These are phyloP conservation scores for Alopecurus myosuroides DNA, from an alignment of 176 grass and related monocot genomes.

Conservation along the genomic window DNA sequence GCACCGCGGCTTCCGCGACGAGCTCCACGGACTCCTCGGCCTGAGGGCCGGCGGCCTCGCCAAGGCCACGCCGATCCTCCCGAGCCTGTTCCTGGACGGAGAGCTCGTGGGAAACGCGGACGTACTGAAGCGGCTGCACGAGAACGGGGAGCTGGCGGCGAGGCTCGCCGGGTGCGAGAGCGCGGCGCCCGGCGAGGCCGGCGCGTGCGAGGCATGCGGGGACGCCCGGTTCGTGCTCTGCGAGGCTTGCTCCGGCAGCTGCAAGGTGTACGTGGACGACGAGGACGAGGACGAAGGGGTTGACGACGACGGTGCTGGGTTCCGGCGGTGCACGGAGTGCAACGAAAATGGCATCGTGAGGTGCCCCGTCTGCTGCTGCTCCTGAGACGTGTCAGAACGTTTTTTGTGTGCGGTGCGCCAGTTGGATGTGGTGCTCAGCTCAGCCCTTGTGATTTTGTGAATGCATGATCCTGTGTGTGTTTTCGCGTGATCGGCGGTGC, in stretches of 20 bases:
- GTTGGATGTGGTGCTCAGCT: not conserved
- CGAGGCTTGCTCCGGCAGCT: conserved; percentile 80
- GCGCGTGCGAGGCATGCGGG: conserved; percentile 63
- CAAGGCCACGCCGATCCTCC: conserved; percentile 24
- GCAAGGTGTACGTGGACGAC: conserved; percentile 63
- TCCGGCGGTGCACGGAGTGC: conserved; percentile 72
- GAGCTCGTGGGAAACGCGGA: conserved; percentile 64
- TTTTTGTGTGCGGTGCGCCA: not conserved
- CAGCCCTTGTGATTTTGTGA: conserved; percentile 14
- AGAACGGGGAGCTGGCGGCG: conserved; percentile 53
- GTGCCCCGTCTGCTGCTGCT: conserved; percentile 65
- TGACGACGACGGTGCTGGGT: conserved; percentile 13
- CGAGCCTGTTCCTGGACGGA: conserved; percentile 65
- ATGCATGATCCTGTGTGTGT: conserved; percentile 19
- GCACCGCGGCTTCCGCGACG: conserved; percentile 76
- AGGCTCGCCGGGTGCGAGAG: conserved; percentile 51
- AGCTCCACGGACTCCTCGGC: conserved; percentile 44
- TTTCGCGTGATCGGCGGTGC: not conserved
- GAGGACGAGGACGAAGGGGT: not conserved
- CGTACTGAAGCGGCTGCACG: conserved; percentile 80
- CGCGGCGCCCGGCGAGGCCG: not conserved
- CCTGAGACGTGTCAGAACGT: not conserved
- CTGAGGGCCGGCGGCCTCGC: not conserved
- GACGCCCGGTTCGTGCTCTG: conserved; percentile 90
- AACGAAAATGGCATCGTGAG: conserved; percentile 95